Conservation (phyloP, 192 early-diverging fungal genomes). For the Backusella westeae region DNA sequence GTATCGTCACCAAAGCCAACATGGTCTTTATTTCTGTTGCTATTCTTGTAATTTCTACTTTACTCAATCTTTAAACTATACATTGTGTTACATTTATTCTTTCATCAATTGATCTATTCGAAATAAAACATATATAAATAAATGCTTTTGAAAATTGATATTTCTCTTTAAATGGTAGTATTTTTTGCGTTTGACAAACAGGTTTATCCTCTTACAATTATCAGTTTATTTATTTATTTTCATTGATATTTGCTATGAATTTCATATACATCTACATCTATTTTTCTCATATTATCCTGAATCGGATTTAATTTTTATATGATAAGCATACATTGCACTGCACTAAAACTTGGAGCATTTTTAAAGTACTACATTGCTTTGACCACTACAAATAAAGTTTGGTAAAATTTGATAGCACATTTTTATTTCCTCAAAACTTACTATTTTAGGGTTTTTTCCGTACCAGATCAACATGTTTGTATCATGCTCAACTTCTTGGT, state of each 20-base stretch:
- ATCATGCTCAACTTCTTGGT: background rate
- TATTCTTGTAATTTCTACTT: background rate
- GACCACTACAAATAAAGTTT: background rate
- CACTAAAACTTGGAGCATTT: background rate
- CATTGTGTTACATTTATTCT: background rate
- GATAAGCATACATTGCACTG: background rate
- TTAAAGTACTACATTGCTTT: background rate
- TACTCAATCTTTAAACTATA: background rate
- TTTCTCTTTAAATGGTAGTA: background rate
- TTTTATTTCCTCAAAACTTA: background rate
- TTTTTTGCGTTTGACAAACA: background rate
- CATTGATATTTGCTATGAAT: too few relatives aligned
- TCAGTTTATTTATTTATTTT: background rate
- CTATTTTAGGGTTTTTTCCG: background rate
- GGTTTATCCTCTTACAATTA: background rate
- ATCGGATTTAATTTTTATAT: background rate
- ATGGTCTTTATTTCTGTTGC: background rate
- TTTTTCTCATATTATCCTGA: background rate
- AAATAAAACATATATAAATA: background rate
- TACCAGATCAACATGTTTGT: background rate
- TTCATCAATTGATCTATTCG: background rate
- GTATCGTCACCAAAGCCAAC: background rate
- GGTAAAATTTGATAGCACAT: background rate
- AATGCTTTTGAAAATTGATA: background rate
- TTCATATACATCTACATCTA: background rate